Evolutionary conservation across 2,329 filamentous ascomycete species (phyloP).

Genomic region (Botrytis cinerea): DNA sequence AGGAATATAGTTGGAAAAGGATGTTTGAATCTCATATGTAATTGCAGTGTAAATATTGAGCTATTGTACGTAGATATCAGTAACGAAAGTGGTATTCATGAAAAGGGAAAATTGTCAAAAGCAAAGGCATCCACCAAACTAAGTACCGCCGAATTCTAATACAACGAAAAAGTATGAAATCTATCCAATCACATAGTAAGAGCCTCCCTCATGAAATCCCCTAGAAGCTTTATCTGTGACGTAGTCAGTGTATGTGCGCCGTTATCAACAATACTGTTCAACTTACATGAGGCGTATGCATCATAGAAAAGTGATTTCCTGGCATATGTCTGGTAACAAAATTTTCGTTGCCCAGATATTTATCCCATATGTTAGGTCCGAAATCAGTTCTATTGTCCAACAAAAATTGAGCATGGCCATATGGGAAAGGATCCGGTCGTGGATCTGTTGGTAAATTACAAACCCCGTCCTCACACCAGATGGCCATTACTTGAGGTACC

Average conservation of each 20-base stretch:
- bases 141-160: constrained; percentile 14
- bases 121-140: background rate
- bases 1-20: background rate
- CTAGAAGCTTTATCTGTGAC: constrained; percentile 18
- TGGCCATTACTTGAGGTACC: constrained; percentile 20
- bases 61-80: background rate
- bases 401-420: constrained; percentile 22
- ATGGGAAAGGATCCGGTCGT: constrained; percentile 21
- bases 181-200: constrained; percentile 13
- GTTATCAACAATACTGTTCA: background rate
- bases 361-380: constrained; percentile 23
- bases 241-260: background rate
- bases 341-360: constrained; percentile 20
- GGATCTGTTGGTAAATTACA: constrained; percentile 47
- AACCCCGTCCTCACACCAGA: constrained; percentile 24
- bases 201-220: constrained; percentile 22
- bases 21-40: background rate
- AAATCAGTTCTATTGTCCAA: constrained; percentile 24
- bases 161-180: background rate
- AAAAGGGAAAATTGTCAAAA: background rate
- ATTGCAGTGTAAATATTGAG: background rate
- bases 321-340: constrained; percentile 49
- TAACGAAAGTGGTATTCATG: background rate
- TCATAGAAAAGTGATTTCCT: constrained; percentile 36
- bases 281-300: constrained; percentile 43